Conservation (phyloP, 176 grass and related monocot genomes). For the Elaeis guineensis region DNA sequence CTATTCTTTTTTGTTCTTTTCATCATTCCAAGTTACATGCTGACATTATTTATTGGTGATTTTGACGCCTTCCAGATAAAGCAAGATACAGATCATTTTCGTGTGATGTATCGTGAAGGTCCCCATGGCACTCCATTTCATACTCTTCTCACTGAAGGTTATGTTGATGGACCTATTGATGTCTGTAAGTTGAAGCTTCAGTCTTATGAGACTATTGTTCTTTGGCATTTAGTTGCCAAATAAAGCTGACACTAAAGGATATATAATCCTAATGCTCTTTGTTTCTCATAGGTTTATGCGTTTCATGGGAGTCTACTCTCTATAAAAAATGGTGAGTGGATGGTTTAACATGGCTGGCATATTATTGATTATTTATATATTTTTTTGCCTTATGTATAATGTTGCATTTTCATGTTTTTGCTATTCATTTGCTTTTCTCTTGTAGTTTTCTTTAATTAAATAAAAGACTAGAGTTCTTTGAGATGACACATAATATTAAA, state of each 20-base stretch:
- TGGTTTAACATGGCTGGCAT: not conserved
- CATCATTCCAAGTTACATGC: not conserved
- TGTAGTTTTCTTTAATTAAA: too few species aligned
- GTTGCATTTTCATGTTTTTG: not conserved
- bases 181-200: conserved; percentile 52
- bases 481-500: too few species aligned
- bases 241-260: not conserved
- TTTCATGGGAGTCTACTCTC: conserved; percentile 73
- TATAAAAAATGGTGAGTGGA: conserved; percentile 82
- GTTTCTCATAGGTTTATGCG: conserved; percentile 67
- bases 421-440: not conserved
- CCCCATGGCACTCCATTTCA: conserved; percentile 82
- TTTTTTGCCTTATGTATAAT: conserved; percentile 2
- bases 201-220: too few species aligned
- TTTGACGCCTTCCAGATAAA: conserved; percentile 33
- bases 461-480: too few species aligned
- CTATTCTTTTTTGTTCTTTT: conserved; percentile 10
- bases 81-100: conserved; percentile 76
- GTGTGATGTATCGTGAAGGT: conserved; percentile 83
- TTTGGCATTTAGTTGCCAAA: too few species aligned
- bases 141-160: conserved; percentile 77
- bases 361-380: conserved; percentile 1
- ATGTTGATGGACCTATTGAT: conserved; percentile 85
- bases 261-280: not conserved
- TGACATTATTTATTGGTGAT: not conserved